Evolutionary conservation across 352 stramenopile species (phyloP).

Genomic region (Phytophthora colocasiae): DNA sequence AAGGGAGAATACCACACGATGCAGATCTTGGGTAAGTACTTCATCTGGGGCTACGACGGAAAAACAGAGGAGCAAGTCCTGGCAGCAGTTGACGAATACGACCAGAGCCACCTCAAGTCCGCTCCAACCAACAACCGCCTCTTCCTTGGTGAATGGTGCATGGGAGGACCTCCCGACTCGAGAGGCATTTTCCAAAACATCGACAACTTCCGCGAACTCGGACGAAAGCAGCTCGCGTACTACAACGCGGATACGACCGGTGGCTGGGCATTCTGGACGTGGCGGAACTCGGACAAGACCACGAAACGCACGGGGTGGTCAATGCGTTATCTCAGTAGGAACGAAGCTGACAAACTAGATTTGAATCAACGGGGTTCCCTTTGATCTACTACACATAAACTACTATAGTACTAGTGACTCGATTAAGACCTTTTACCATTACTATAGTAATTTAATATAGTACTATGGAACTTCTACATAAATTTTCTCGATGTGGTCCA

Average conservation of each 20-base stretch:
- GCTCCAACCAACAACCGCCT: slow-evolving; percentile 20
- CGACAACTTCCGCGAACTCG: slow-evolving; percentile 40
- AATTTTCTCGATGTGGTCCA: no score
- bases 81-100: slow-evolving; percentile 30
- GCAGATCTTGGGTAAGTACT: slow-evolving; percentile 42
- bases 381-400: no score
- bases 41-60: slow-evolving; percentile 49
- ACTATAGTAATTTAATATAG: no score
- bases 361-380: no score
- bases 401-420: no score
- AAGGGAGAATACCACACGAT: slow-evolving; percentile 19
- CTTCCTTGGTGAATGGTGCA: slow-evolving; percentile 65
- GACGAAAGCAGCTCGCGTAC: slow-evolving; percentile 36
- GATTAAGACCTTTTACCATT: no score
- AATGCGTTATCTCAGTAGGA: slow-evolving; percentile 39
- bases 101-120: slow-evolving; percentile 19
- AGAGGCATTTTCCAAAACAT: slow-evolving; percentile 38
- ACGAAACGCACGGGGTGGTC: slow-evolving; percentile 48
- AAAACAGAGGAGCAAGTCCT: slow-evolving; percentile 33
- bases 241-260: slow-evolving; percentile 24
- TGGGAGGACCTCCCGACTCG: slow-evolving; percentile 38
- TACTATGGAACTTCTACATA: no score
- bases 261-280: slow-evolving; percentile 64
- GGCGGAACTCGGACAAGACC: slow-evolving; percentile 51
- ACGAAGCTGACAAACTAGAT: slow-evolving; percentile 10